These are phyloP conservation scores for Cercospora sp. DNA, from an alignment of 2,329 filamentous ascomycete genomes.

Conservation along the genomic window DNA sequence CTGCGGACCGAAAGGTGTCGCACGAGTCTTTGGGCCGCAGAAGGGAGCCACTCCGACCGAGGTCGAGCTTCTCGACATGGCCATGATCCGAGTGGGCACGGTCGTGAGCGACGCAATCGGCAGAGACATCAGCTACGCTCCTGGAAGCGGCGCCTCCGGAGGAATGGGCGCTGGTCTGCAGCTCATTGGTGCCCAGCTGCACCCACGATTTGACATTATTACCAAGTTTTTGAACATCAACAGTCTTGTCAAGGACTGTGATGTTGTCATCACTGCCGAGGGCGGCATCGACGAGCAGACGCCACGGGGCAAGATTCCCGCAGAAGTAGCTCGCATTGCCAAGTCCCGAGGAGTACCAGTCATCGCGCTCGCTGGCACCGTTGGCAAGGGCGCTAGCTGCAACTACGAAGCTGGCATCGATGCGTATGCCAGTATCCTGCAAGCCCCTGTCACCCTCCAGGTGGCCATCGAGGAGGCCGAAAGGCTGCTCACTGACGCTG, in stretches of 20 bases:
- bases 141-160: conserved; percentile 55
- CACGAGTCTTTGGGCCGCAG: conserved; percentile 54
- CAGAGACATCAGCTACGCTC: conserved; percentile 42
- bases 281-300: conserved; percentile 56
- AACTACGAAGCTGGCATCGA: conserved; percentile 42
- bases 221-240: conserved; percentile 54
- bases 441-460: conserved; percentile 39
- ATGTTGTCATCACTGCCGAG: conserved; percentile 56
- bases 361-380: conserved; percentile 47
- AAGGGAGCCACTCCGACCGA: conserved; percentile 52
- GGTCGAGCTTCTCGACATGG: conserved; percentile 45
- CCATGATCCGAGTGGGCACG: conserved; percentile 47
- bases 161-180: conserved; percentile 55
- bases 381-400: conserved; percentile 40
- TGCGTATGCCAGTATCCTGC: conserved; percentile 42
- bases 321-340: conserved; percentile 53
- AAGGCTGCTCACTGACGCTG: conserved; percentile 39
- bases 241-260: conserved; percentile 49
- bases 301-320: conserved; percentile 55
- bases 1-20: conserved; percentile 52
- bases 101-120: conserved; percentile 41
- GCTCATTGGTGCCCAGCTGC: conserved; percentile 49
- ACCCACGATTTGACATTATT: conserved; percentile 53
- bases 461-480: conserved; percentile 41
- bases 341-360: conserved; percentile 50